Conservation (phyloP, 306 rosid genomes). For the Dryas drummondii region DNA sequence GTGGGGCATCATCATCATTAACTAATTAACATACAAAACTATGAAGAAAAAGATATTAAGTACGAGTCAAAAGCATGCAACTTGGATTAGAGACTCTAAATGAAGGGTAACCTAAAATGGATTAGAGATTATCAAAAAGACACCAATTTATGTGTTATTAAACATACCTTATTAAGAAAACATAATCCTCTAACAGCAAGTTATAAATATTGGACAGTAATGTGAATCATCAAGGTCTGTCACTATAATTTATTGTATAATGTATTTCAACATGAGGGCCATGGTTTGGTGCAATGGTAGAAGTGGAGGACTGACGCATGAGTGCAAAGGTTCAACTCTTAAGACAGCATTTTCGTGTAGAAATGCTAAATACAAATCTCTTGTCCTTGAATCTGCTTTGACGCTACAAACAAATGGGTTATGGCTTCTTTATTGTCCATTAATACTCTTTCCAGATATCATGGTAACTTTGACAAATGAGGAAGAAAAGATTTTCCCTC, state of each 20-base stretch:
- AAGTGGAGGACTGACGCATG: neutral
- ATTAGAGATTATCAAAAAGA: neutral
- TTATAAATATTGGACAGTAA: neutral
- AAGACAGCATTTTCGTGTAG: neutral
- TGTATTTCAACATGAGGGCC: neutral
- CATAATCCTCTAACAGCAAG: neutral
- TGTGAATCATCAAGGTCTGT: neutral
- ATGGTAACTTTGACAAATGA: neutral
- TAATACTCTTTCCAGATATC: neutral
- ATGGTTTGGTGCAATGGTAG: neutral
- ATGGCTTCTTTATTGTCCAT: neutral
- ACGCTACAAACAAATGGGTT: neutral
- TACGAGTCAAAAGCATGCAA: neutral
- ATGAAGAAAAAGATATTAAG: conserved; percentile 13
- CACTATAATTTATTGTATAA: neutral
- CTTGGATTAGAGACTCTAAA: neutral
- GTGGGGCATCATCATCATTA: conserved; percentile 13
- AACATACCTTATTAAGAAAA: conserved; percentile 1
- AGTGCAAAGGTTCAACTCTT: neutral
- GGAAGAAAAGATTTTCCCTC: neutral
- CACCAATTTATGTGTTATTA: neutral
- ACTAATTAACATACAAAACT: conserved; percentile 11
- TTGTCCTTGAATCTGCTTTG: neutral
- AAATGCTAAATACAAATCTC: neutral
- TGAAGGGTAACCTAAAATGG: neutral